Evolutionary conservation across 768 basidiomycete genomes (phyloP), one percentile per base, ranked within the genome.

Genomic region (Boletus edulis): DNA sequence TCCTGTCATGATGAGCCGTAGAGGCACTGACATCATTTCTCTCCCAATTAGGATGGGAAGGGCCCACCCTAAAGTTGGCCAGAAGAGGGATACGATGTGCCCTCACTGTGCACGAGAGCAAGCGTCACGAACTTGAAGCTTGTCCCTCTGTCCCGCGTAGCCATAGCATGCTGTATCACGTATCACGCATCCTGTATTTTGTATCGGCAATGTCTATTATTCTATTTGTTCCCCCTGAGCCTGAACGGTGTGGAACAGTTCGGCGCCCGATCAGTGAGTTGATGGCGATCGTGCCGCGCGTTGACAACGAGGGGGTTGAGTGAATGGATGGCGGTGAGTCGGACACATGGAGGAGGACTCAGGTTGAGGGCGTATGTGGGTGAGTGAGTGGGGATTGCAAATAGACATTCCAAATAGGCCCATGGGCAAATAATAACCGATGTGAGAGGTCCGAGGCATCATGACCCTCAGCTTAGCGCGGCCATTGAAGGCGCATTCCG

Each of bases 271-370:
- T 64, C 54, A 43, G 39, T 14, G 48, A 24, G 46, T 43, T 49
- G 49, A 49, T 61, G 35, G 51, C 46, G 51, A 44, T 45, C n/a
- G 37, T 41, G 49, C 65, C 61, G 61, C 63, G 27, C 58, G 66
- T 44, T 48, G 43, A 49, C 67, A 67, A 67, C 49, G 67, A 69
- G 63, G 67, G 40, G 18, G 40, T 8, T 17, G 47, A 60, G 22
- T 46, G 50, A 55, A 46, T 46, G 38, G 11, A 12, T 37, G 40
- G 13, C 39, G 22, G 43, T 13, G 49, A 52, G 44, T 32, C 29
- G 17, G 20, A 47, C 62, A 54, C 62, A 54, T 58, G 62, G 40
- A 35, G 24, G 35, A 34, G 13, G 27, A 34, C 43, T 49, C 64
- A 62, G 64, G 64, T 66, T 60, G 64, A 56, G 61, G 64, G 64